phyloP scores from a whole-genome alignment of 2,329 filamentous ascomycete genomes.

The Cytospora leucostoma region DNA sequence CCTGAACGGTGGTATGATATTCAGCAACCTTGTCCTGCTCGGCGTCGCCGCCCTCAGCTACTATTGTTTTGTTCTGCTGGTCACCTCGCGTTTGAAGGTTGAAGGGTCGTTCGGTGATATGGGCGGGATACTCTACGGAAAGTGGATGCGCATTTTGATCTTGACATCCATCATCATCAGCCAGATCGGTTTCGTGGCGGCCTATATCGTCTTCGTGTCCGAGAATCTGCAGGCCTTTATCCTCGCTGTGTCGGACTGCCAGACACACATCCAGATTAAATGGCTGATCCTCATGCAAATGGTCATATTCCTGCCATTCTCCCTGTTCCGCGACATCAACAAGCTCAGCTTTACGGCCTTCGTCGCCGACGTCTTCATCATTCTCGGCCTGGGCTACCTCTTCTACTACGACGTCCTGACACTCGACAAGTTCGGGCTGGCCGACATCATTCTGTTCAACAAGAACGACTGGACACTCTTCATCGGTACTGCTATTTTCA shows the following conservation, averaged over 20 bases:
- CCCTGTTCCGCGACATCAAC: slow-evolving; percentile 91
- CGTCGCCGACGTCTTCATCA: slow-evolving; percentile 90
- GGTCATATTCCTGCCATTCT: slow-evolving; percentile 91
- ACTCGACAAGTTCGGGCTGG: slow-evolving; percentile 71
- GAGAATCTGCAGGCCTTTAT: slow-evolving; percentile 96
- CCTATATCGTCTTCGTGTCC: slow-evolving; percentile 95
- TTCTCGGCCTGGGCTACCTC: slow-evolving; percentile 87
- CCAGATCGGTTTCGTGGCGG: slow-evolving; percentile 91
- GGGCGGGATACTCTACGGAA: slow-evolving; percentile 87
- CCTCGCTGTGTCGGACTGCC: slow-evolving; percentile 85
- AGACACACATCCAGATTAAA: slow-evolving; percentile 80
- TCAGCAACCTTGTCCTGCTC: slow-evolving; percentile 89
- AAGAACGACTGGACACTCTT: slow-evolving; percentile 91
- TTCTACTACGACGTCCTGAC: slow-evolving; percentile 95
- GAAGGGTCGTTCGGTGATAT: slow-evolving; percentile 98
- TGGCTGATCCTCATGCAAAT: slow-evolving; percentile 93
- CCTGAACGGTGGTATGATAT: slow-evolving; percentile 95
- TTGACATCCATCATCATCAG: slow-evolving; percentile 91
- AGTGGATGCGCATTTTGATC: slow-evolving; percentile 85
- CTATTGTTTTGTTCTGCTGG: slow-evolving; percentile 94
- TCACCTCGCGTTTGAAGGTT: slow-evolving; percentile 80
- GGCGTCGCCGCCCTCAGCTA: slow-evolving; percentile 85
- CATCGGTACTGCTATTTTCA: slow-evolving; percentile 98
- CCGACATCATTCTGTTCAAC: slow-evolving; percentile 92
- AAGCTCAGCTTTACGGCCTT: slow-evolving; percentile 95